Evolutionary conservation across 1,139 yeast genomes (phyloP).

Genomic region (Meyerozyma sp.): DNA sequence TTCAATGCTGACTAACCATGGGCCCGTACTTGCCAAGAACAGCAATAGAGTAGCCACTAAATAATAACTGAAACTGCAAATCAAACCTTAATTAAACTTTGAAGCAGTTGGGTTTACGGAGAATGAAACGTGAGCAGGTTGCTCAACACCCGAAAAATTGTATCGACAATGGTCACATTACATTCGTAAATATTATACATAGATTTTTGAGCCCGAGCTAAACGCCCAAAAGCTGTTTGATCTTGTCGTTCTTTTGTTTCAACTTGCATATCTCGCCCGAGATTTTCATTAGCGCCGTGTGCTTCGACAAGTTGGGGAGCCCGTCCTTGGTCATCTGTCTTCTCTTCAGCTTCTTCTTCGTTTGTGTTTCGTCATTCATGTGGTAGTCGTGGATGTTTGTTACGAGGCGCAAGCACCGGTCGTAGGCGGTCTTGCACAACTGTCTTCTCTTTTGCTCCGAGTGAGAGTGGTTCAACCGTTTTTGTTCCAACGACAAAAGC

Average conservation of each 20-base stretch:
- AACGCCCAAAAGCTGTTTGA: constrained; percentile 14
- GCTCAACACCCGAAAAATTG: no score
- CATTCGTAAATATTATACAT: not conserved
- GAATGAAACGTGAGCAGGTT: no score
- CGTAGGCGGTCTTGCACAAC: constrained; percentile 61
- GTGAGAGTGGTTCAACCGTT: constrained; percentile 64
- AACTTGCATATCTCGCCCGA: constrained; percentile 36
- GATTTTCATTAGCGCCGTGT: constrained; percentile 40
- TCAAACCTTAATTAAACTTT: no score
- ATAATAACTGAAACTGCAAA: no score
- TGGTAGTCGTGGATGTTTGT: constrained; percentile 39
- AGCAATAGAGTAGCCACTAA: no score
- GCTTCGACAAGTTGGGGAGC: constrained; percentile 44
- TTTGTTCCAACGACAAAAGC: constrained; percentile 59
- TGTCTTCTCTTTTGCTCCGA: constrained; percentile 76
- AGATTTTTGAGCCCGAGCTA: not conserved
- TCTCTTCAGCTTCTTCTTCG: constrained; percentile 33
- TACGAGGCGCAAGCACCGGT: constrained; percentile 39
- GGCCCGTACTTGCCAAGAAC: no score
- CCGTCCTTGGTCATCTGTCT: constrained; percentile 42
- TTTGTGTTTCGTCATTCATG: constrained; percentile 13
- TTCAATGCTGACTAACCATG: no score
- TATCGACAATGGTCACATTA: no score
- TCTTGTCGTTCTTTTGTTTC: constrained; percentile 27
- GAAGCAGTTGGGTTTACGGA: no score